Percentiles rank a stretch among this genome's conserved stretches.
Conservation (phyloP, 1,284 basidiomycete genomes). For the Microbotryum silenes-acaulis region DNA sequence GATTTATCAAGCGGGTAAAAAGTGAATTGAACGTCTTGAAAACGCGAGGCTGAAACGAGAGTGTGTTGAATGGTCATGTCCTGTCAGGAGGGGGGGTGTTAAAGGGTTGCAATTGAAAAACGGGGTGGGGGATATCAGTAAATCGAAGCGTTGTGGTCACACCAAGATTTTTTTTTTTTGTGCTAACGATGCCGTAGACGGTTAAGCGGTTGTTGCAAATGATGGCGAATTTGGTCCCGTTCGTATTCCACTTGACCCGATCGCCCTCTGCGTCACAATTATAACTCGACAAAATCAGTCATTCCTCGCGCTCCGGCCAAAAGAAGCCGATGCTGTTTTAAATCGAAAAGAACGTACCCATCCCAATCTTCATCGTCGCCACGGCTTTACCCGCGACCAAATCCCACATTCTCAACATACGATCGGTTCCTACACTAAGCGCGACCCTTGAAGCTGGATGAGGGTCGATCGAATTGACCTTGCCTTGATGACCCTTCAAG, state of each 20-base stretch:
- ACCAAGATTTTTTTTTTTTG: too few relatives aligned
- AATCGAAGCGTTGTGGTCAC: too few relatives aligned
- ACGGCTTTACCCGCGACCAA: slow-evolving; percentile 86
- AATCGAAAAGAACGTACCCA: slow-evolving; percentile 49
- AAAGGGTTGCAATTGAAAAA: too few relatives aligned
- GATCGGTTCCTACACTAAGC: slow-evolving; percentile 81
- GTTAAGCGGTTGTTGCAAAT: slow-evolving; percentile 62
- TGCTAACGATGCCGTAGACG: slow-evolving; percentile 61
- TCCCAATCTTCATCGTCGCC: slow-evolving; percentile 77
- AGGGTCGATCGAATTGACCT: slow-evolving; percentile 79
- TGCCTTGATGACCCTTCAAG: slow-evolving; percentile 86
- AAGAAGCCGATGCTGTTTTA: too few relatives aligned
- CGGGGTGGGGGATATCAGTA: too few relatives aligned
- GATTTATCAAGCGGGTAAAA: slow-evolving; percentile 43
- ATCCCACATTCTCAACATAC: slow-evolving; percentile 94
- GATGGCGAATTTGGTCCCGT: slow-evolving; percentile 68
- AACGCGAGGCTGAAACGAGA: slow-evolving; percentile 63
- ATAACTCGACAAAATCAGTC: too few relatives aligned
- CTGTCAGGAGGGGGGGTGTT: slow-evolving; percentile 30
- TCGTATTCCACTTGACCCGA: slow-evolving; percentile 69
- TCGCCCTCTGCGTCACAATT: slow-evolving; percentile 68
- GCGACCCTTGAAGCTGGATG: slow-evolving; percentile 89
- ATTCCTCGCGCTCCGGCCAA: too few relatives aligned
- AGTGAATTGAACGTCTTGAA: slow-evolving; percentile 71
- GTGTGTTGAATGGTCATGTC: slow-evolving; percentile 63